phyloP scores from a whole-genome alignment of 1,284 basidiomycete species.

The Tetrapyrgos nigripes region DNA sequence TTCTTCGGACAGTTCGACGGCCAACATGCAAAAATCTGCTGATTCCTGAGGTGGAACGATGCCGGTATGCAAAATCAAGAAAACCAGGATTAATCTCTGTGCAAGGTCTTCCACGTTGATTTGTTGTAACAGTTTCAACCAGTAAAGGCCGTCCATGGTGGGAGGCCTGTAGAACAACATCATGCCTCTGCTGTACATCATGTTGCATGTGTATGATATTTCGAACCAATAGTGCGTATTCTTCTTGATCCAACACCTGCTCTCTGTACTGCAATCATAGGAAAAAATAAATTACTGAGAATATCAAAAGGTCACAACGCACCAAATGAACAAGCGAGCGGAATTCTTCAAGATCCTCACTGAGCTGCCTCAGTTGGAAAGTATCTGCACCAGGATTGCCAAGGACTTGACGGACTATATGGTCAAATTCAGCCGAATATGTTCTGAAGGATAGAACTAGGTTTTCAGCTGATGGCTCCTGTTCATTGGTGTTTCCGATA shows the following conservation, averaged over 20 bases:
- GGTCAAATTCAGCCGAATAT: too few species aligned
- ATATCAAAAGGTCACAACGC: too few species aligned
- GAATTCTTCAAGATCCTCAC: too few species aligned
- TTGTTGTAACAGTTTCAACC: constrained; percentile 19
- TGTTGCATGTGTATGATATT: neutral
- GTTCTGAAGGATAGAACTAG: too few species aligned
- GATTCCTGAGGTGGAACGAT: constrained; percentile 25
- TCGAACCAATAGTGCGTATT: constrained; percentile 9
- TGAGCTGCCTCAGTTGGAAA: too few species aligned
- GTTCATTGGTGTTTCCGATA: too few species aligned
- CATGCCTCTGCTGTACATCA: neutral
- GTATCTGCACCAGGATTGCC: too few species aligned
- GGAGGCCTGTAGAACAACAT: neutral
- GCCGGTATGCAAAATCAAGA: constrained; percentile 27
- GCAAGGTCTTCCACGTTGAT: constrained; percentile 24
- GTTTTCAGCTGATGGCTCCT: too few species aligned
- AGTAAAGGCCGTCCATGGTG: constrained; percentile 23
- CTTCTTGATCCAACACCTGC: constrained; percentile 3
- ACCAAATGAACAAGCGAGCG: too few species aligned
- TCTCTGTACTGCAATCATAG: too few species aligned
- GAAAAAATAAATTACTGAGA: too few species aligned
- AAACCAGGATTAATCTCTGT: constrained; percentile 33
- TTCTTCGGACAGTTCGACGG: constrained; percentile 22
- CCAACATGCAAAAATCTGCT: constrained; percentile 26
- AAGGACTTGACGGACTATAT: too few species aligned